Percentiles rank a stretch among this genome's conserved stretches.
Evolutionary conservation across 2,329 filamentous ascomycete genomes (phyloP).

Genomic region (Thielaviopsis musarum): DNA sequence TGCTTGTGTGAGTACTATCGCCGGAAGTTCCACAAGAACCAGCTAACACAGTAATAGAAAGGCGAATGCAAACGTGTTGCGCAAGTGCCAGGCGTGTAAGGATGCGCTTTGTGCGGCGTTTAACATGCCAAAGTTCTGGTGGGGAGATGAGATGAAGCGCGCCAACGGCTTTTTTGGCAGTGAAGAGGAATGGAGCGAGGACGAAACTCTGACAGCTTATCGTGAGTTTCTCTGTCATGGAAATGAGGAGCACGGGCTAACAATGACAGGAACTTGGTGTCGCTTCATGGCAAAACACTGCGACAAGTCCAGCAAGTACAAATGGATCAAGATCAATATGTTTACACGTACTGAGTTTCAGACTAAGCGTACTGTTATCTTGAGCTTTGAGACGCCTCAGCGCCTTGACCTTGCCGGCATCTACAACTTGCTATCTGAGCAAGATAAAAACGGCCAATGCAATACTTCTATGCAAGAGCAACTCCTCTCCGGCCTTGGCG

Average conservation of each 20-base stretch:
- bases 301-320: background rate
- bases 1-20: background rate
- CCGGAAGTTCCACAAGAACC: background rate
- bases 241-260: background rate
- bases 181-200: background rate
- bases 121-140: background rate
- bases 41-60: background rate
- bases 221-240: background rate
- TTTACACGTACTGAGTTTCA: background rate
- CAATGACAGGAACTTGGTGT: background rate
- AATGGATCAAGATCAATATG: slow-evolving; percentile 4
- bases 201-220: background rate
- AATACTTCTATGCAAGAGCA: background rate
- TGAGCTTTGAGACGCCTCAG: background rate
- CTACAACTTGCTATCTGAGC: background rate
- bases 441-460: background rate
- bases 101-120: background rate
- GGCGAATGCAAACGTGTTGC: background rate
- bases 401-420: background rate
- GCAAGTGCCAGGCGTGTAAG: background rate
- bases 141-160: background rate
- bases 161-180: slow-evolving; percentile 1
- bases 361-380: background rate
- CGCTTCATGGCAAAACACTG: slow-evolving; percentile 3
- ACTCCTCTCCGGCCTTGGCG: background rate